Evolutionary conservation across 768 basidiomycete genomes (phyloP).

Genomic region (Terana coerulea): DNA sequence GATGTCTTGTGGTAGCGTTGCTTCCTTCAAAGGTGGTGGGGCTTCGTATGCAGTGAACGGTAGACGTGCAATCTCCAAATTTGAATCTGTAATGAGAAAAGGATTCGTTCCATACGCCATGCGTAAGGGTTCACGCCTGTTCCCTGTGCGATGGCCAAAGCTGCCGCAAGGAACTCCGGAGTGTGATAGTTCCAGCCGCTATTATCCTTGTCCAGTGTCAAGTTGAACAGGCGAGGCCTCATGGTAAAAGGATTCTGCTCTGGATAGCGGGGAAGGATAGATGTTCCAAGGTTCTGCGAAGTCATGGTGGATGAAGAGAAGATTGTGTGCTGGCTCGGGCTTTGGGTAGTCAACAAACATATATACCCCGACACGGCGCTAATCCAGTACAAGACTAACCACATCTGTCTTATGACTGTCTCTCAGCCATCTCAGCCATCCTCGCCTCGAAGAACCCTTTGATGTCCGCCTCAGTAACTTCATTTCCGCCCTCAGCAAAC

Average conservation of each 20-base stretch:
- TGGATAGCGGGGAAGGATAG: no score
- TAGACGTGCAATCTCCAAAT: not conserved
- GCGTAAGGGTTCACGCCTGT: not conserved
- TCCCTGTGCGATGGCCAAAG: not conserved
- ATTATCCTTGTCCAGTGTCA: not conserved
- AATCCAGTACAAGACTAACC: no score
- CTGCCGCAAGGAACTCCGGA: not conserved
- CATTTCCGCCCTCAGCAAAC: slow-evolving; percentile 73
- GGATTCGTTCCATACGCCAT: not conserved
- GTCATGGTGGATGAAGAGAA: no score
- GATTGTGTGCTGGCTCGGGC: no score
- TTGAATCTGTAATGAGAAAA: not conserved
- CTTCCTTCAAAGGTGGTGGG: not conserved
- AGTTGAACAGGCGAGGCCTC: not conserved
- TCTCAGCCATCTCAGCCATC: slow-evolving; percentile 1
- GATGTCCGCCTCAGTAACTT: slow-evolving; percentile 72
- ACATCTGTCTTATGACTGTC: not conserved
- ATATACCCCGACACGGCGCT: no score
- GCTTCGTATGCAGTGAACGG: not conserved
- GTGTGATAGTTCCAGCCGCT: not conserved
- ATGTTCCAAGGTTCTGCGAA: no score
- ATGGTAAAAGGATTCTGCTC: not conserved
- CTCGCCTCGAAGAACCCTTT: slow-evolving; percentile 55
- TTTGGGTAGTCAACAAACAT: no score
- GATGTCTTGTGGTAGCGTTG: not conserved